phyloP scores from a whole-genome alignment of 805 yeast genomes.

The Schizosaccharomyces osmophilus region DNA sequence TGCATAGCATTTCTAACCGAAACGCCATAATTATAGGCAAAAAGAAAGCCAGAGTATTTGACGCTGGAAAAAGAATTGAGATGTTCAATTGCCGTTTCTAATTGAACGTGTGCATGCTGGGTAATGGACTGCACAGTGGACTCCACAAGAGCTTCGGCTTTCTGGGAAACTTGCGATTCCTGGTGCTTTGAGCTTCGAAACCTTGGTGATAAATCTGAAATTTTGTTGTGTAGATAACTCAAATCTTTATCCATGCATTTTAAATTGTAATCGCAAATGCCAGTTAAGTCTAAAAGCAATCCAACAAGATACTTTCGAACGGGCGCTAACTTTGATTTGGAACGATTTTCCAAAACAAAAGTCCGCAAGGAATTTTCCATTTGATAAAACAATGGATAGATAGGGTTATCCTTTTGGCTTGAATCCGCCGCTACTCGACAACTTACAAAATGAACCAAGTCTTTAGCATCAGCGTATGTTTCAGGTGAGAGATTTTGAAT shows the following conservation, averaged over 20 bases:
- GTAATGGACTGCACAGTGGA: conserved; percentile 31
- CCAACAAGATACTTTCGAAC: conserved; percentile 70
- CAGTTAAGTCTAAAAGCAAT: conserved; percentile 37
- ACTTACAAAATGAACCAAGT: conserved; percentile 81
- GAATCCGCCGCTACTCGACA: conserved; percentile 14
- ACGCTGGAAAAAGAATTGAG: conserved; percentile 30
- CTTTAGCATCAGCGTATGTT: conserved; percentile 65
- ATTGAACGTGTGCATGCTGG: conserved; percentile 29
- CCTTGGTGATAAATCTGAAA: conserved; percentile 20
- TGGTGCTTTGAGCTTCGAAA: conserved; percentile 22
- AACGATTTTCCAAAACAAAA: conserved; percentile 70
- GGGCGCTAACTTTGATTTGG: conserved; percentile 70
- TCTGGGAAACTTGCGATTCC: conserved; percentile 32
- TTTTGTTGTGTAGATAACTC: conserved; percentile 21
- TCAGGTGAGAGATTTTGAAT: conserved; percentile 71
- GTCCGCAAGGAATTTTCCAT: conserved; percentile 65
- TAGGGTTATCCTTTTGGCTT: conserved; percentile 9
- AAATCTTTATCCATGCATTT: conserved; percentile 27
- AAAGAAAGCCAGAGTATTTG: conserved; percentile 36
- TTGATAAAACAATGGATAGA: conserved; percentile 32
- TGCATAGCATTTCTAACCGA: conserved; percentile 46
- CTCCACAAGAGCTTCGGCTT: conserved; percentile 42
- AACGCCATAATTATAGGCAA: conserved; percentile 42
- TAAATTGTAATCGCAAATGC: conserved; percentile 38
- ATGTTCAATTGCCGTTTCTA: conserved; percentile 26